Percentiles rank a stretch among this genome's conserved stretches.
Conservation (phyloP, 2,329 filamentous ascomycete species). For the Geosmithia putterillii region DNA sequence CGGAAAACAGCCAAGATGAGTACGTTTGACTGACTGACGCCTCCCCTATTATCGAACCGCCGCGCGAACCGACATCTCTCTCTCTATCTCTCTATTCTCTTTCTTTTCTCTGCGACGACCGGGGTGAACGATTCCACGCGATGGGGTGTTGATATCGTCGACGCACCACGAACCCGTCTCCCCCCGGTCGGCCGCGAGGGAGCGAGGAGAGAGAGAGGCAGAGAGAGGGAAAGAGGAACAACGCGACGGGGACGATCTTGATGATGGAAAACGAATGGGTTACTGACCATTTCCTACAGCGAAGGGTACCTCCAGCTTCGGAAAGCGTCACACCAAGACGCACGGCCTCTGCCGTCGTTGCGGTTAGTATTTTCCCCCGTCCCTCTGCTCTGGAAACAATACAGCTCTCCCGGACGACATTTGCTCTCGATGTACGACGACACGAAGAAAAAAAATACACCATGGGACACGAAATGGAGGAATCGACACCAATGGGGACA, state of each 20-base stretch:
- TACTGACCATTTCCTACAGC: conserved; percentile 21
- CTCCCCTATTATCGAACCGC: background rate
- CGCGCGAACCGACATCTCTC: background rate
- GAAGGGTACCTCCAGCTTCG: conserved; percentile 46
- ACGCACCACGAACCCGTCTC: no score
- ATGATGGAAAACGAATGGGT: background rate
- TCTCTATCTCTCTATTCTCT: background rate
- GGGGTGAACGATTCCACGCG: no score
- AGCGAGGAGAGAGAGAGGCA: background rate
- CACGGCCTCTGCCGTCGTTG: conserved; percentile 97
- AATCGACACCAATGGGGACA: background rate
- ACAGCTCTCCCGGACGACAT: background rate
- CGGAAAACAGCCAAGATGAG: conserved; percentile 43
- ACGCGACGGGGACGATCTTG: background rate
- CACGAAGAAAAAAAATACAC: background rate
- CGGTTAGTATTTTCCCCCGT: conserved; percentile 50
- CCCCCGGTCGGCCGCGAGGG: no score
- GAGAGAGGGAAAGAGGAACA: background rate
- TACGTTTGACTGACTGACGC: conserved; percentile 23
- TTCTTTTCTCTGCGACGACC: background rate
- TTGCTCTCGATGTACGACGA: no score
- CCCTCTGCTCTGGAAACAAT: background rate
- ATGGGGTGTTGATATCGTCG: no score
- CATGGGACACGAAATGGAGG: background rate
- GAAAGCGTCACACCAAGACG: conserved; percentile 86